Evolutionary conservation across 1,284 basidiomycete species (phyloP).

Genomic region (Sanguinoderma infundibulare): DNA sequence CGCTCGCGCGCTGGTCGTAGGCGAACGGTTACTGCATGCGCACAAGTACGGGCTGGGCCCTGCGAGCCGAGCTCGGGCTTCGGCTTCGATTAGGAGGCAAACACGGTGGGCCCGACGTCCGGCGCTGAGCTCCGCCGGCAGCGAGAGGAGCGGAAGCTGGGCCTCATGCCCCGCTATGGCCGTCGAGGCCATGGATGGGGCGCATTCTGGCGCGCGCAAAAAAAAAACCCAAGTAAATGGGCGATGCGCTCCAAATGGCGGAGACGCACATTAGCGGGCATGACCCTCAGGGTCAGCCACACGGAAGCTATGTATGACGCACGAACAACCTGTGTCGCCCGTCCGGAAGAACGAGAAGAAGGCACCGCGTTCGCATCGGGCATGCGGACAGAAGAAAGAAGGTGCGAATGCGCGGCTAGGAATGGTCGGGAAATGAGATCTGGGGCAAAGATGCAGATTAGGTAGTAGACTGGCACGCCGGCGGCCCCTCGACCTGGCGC

Average conservation of each 20-base stretch:
- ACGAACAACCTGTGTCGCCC: not conserved
- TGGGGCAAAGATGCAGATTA: slow-evolving; percentile 16
- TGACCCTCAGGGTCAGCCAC: not conserved
- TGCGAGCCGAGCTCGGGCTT: not conserved
- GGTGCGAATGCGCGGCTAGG: not conserved
- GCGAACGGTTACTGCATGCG: not conserved
- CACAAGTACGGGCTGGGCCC: not conserved
- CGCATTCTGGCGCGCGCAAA: not conserved
- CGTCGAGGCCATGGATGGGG: not conserved
- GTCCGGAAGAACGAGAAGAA: no score
- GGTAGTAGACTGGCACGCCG: not conserved
- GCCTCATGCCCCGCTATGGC: not conserved
- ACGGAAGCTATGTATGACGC: not conserved
- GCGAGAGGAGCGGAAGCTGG: not conserved
- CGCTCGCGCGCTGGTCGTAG: not conserved
- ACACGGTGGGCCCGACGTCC: not conserved
- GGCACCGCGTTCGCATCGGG: not conserved
- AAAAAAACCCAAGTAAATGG: not conserved
- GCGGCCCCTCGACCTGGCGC: slow-evolving; percentile 2
- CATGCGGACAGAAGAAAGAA: not conserved
- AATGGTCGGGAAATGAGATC: slow-evolving; percentile 15
- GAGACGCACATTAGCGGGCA: not conserved
- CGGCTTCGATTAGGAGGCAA: not conserved
- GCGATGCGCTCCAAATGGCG: not conserved
- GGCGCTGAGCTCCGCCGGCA: not conserved